Evolutionary conservation across 768 basidiomycete genomes (phyloP).

Genomic region (Mycena vitilis): DNA sequence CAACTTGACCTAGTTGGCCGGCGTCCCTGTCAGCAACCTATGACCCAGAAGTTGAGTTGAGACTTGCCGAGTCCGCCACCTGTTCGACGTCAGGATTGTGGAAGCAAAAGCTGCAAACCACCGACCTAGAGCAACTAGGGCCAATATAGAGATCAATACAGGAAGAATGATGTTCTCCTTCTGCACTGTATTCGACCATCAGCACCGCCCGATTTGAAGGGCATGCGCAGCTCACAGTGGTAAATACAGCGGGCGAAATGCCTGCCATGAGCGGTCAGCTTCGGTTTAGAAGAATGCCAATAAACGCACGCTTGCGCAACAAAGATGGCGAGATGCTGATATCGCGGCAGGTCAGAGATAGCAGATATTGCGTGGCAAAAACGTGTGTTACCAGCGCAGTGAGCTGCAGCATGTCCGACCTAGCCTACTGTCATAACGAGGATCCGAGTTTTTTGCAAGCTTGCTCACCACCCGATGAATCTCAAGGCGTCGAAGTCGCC

Average conservation of each 20-base stretch:
- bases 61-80: background rate
- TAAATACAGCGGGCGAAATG: constrained; percentile 24
- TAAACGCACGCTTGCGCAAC: constrained; percentile 18
- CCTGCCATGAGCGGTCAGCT: background rate
- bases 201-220: background rate
- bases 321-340: constrained; percentile 16
- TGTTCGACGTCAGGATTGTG: background rate
- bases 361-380: background rate
- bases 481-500: constrained; percentile 13
- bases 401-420: constrained; percentile 17
- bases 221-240: constrained; percentile 8
- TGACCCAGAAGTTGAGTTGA: background rate
- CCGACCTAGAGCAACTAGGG: background rate
- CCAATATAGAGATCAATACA: background rate
- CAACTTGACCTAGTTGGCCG: background rate
- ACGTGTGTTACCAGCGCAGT: constrained; percentile 4
- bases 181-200: background rate
- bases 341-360: too few species aligned
- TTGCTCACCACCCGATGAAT: constrained; percentile 16
- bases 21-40: background rate
- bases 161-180: constrained; percentile 15
- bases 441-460: background rate
- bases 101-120: background rate
- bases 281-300: background rate
- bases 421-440: background rate